Base-by-base conservation (phyloP, 768 basidiomycete genomes). In the Myochromella boudieri region DNA sequence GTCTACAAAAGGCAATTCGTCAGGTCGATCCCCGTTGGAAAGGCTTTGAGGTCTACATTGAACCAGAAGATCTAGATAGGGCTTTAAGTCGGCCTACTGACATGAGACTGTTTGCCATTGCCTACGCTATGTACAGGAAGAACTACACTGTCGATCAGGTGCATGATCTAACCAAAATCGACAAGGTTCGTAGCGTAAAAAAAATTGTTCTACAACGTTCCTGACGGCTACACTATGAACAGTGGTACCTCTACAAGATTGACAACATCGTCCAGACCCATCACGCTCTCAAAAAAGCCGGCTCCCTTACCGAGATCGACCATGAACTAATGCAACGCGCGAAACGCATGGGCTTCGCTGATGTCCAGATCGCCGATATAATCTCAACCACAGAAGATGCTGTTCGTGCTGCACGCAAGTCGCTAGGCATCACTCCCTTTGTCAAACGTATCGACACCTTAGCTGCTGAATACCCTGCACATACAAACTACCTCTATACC, bases 401-500 rank as follows among this genome's bases (percentile, higher is more conserved):
- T 15, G 87, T 97, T 39, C 92, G 97, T 48, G 81, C 83, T 0
- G 77, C 85, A 63, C 85, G 97, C 55, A 98, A 98, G 71, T 79
- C 83, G 3, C 74, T 90, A 55, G 82, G 85, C 33, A 82, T 99
- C 59, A 95, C 87, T 4, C 97, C 97, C 28, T 98, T 94, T 68
- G 97, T 99, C 65, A 99, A 99, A 71, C 91, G 95, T 55, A 98
- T 99, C 68, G 97, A 99, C 68, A 99, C 97, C 10, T 82, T 99
- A 48, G 97, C 97, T 22, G 97, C 97, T 49, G 97, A 99, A 68
- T 99, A 88, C 72, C 97, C 97, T 20, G 97, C 97, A 1, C 87
- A 95, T 67, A 99, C 97, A 54, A 98, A 98, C 75, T 98, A 98
- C 70, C 87, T 99, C 47, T 99, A 98, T 72, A 98, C 95, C 15